phyloP scores from a whole-genome alignment of 768 basidiomycete species.

The Naganishia antarctica region DNA sequence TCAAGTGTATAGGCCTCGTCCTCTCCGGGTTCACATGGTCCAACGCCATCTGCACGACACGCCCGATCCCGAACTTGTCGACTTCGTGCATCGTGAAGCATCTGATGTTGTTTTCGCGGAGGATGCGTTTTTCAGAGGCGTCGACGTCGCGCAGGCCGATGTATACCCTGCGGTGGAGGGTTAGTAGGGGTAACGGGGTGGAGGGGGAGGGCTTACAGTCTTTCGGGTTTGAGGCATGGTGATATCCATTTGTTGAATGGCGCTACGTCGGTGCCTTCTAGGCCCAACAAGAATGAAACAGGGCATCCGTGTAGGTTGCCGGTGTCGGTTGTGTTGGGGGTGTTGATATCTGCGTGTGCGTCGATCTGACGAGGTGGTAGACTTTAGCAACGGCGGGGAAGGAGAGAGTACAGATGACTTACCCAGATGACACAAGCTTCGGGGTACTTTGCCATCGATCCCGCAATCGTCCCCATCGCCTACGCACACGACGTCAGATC shows the following conservation, averaged over 20 bases:
- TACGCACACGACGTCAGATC: constrained; percentile 36
- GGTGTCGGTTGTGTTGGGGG: constrained; percentile 66
- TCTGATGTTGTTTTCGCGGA: constrained; percentile 73
- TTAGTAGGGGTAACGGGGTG: not conserved
- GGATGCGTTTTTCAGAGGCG: constrained; percentile 75
- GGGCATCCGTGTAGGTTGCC: constrained; percentile 99
- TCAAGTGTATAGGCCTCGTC: constrained; percentile 82
- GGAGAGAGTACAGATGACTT: constrained; percentile 10
- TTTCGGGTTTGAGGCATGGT: constrained; percentile 65
- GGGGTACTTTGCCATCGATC: constrained; percentile 61
- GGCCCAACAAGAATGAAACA: constrained; percentile 78
- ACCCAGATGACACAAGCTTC: constrained; percentile 76
- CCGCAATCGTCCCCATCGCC: constrained; percentile 92
- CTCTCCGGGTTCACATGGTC: constrained; percentile 85
- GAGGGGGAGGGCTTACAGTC: constrained; percentile 52
- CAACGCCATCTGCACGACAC: constrained; percentile 92
- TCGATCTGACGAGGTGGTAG: constrained; percentile 56
- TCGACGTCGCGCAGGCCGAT: constrained; percentile 95
- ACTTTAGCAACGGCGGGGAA: not conserved
- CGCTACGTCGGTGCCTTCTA: constrained; percentile 52
- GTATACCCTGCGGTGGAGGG: constrained; percentile 59
- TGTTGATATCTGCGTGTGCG: constrained; percentile 97
- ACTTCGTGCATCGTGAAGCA: constrained; percentile 87
- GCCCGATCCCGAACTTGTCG: constrained; percentile 80
- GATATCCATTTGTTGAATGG: constrained; percentile 56